Percentiles rank a stretch among this genome's conserved stretches.
These are phyloP conservation scores for Ailanthus altissimus DNA, from an alignment of 345 rosid genomes.

Conservation along the genomic window DNA sequence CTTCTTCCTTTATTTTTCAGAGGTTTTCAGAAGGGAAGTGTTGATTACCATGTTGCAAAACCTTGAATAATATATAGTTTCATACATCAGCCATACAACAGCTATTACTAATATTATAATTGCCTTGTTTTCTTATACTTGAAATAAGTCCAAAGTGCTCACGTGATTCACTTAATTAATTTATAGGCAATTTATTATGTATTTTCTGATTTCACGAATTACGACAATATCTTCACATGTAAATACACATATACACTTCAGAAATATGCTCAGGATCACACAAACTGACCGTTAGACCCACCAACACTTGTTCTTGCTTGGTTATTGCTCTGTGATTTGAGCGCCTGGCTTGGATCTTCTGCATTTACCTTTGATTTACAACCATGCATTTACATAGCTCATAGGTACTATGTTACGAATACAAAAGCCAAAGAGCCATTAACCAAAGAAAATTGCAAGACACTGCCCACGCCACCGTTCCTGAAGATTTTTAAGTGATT, in stretches of 20 bases:
- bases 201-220: background rate
- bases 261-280: background rate
- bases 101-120: background rate
- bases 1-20: slow-evolving; percentile 11
- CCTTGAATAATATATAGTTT: slow-evolving; percentile 8
- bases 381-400: background rate
- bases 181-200: background rate
- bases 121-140: too few species aligned
- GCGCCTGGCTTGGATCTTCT: background rate
- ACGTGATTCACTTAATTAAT: background rate
- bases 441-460: too few species aligned
- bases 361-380: background rate
- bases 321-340: background rate
- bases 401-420: too few species aligned
- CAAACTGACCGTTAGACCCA: background rate
- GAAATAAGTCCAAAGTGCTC: background rate
- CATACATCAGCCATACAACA: background rate
- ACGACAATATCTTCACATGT: background rate
- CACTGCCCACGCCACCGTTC: too few species aligned
- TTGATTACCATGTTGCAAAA: background rate
- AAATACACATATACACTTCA: background rate
- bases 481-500: too few species aligned
- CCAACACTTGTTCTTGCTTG: background rate
- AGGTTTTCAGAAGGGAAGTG: slow-evolving; percentile 21
- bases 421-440: too few species aligned